A percentile compares a stretch with the other conserved stretches of the same genome.
phyloP scores from a whole-genome alignment of 495 filamentous ascomycete species.

The Penicillium bialowiezense region DNA sequence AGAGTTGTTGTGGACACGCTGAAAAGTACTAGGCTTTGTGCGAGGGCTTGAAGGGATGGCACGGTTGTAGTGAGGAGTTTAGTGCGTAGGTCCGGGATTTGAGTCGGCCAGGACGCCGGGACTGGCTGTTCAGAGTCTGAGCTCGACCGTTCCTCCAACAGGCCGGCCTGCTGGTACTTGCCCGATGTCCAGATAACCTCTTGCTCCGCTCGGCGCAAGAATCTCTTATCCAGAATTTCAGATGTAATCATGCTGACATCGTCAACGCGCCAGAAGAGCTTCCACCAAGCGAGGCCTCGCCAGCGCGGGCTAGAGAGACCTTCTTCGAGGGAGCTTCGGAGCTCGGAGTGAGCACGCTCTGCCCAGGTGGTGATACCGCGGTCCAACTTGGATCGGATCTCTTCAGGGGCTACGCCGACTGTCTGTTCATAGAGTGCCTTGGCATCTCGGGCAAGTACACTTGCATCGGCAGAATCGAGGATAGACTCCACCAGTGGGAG shows the following conservation, averaged over 20 bases:
- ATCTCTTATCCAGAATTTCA: constrained; percentile 71
- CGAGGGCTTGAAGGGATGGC: constrained; percentile 73
- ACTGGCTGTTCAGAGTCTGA: constrained; percentile 10
- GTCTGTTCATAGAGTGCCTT: constrained; percentile 33
- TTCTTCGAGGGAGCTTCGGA: constrained; percentile 70
- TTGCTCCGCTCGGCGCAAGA: constrained; percentile 71
- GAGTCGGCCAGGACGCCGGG: constrained; percentile 41
- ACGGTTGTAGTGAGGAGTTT: constrained; percentile 60
- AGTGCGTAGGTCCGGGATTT: constrained; percentile 45
- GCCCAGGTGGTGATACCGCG: constrained; percentile 66
- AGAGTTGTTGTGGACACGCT: constrained; percentile 65
- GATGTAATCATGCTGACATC: constrained; percentile 79
- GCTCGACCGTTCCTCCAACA: constrained; percentile 28
- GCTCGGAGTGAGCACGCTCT: constrained; percentile 74
- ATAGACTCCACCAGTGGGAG: constrained; percentile 64
- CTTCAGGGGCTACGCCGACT: constrained; percentile 34
- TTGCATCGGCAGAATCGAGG: constrained; percentile 53
- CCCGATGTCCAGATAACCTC: constrained; percentile 78
- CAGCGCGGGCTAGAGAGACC: constrained; percentile 70
- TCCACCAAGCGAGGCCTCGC: constrained; percentile 85
- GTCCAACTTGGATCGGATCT: constrained; percentile 50
- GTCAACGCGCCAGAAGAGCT: constrained; percentile 90
- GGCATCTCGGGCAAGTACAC: constrained; percentile 50
- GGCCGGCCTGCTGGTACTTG: constrained; percentile 67
- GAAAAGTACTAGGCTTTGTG: constrained; percentile 73